Evolutionary conservation across 495 filamentous ascomycete species (phyloP), one percentile per base, ranked within the genome.

Genomic region (Talaromyces thailandensis): DNA sequence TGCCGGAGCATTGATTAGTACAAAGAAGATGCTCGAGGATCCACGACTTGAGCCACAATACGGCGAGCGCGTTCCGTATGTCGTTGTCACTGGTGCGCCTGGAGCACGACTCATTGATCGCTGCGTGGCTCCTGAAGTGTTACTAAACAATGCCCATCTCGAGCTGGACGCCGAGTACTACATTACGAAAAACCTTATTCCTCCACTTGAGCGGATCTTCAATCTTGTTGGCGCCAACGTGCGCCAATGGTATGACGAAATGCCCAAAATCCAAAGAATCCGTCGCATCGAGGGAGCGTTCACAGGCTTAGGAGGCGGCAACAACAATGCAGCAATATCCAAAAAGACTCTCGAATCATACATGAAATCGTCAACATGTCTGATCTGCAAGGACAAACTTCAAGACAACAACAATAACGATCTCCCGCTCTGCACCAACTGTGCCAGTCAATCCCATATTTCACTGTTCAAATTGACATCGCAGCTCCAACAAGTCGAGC

Each of bases 111-210:
- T 98, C 6, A 85, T 95, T 65, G 94, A 97, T 74, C 89, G 94
- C 21, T 96, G 91, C 70, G 88, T 98, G 0, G 81, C 89, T 48
- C 94, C 95, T 0, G 91, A 96, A 70, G 82, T 82, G 24, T 80
- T 98, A n/a, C 76, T 98, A 2, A 75, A 84, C 40, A 88, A 88
- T 62, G 83, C 88, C 23, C 82, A 90, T 62, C 78, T 87, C n/a
- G 86, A 91, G 64, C 80, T 98, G n/a, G 94, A 98, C 68, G 84
- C 93, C 0, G 92, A 96, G 67, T 98, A 98, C 73, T 98, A 98
- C 73, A 98, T 98, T 66, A 82, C 82, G 7, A 98, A 96, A 78
- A 97, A 96, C 68, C 68, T 98, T 25, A 94, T 98, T 56, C 95
- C 95, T 21, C 94, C 94, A 3, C 81, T 98, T 3, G 94, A 96